Base-by-base conservation (phyloP, 1,284 basidiomycete species). In the Fomitopsis betulina region DNA sequence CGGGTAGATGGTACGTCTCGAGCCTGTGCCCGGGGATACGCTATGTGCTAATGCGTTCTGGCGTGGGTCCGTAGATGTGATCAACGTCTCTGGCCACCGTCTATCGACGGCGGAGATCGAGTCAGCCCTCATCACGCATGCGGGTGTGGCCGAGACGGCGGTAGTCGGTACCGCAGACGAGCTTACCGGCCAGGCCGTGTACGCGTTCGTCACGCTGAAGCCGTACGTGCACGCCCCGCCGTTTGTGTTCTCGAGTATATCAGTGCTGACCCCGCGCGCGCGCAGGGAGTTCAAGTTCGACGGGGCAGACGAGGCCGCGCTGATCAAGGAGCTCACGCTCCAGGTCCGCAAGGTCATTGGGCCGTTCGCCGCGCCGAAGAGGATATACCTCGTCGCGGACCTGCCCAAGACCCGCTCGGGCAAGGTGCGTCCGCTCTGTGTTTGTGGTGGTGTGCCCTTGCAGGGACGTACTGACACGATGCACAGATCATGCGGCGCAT, bases 21-120 rank as follows among this genome's bases (percentile, higher is more conserved):
- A 8, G n/a, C 30, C 30, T 40, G 27, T 59, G 35, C 33, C 19
- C 21, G 25, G 35, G 35, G 35, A 37, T 37, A 37, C 35, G 35
- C 35, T 37, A 9, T 15, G n/a, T 42, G 37, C 23, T 60, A 43
- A 35, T 37, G 33, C 35, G 21, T 33, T 13, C 54, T 47, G n/a
- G 49, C 13, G 6, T 19, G 2, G 8, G 8, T 37, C 19, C 40
- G 30, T 65, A 90, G 87, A 93, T 74, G 91, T 94, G 56, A 93
- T 93, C 78, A 95, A 94, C 75, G 93, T 96, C 35, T 97, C 96
- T 39, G 97, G 96, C 3, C 96, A 99, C 75, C 90, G 97, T 71
- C 80, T 99, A 57, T 96, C 93, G 42, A 99, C 96, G 0, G 96
- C 96, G 59, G 96, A 99, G 77, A 96, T 99, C 65, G 96, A 99